Percentiles rank a stretch among this genome's conserved stretches.
Conservation (phyloP, 1,284 basidiomycete genomes). For the Hortiboletus rubellus region DNA sequence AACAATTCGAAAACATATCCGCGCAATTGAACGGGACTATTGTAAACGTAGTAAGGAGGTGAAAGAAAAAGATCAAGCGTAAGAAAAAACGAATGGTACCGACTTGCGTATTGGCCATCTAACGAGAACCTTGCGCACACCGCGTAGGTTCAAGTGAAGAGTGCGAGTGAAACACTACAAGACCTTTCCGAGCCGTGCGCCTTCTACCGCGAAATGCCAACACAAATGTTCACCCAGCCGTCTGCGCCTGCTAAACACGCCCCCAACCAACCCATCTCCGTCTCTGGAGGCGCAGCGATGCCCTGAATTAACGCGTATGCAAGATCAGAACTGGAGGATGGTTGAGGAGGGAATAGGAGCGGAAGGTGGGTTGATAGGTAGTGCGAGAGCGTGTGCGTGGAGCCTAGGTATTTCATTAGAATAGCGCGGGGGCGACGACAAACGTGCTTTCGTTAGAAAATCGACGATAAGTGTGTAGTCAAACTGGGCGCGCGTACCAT, state of each 20-base stretch:
- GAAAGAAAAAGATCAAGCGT: background rate
- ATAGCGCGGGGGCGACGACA: background rate
- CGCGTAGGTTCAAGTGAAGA: background rate
- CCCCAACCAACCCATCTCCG: constrained; percentile 92
- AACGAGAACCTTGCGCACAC: background rate
- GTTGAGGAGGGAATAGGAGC: constrained; percentile 56
- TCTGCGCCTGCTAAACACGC: constrained; percentile 89
- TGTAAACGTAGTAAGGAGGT: background rate
- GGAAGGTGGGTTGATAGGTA: constrained; percentile 65
- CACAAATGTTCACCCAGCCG: constrained; percentile 90
- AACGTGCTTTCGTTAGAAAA: constrained; percentile 5
- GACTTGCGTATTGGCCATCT: background rate
- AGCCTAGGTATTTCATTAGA: constrained; percentile 43
- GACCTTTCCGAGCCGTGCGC: background rate
- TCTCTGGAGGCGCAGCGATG: constrained; percentile 79
- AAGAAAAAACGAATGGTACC: background rate
- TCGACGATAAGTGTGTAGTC: background rate
- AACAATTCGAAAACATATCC: constrained; percentile 11
- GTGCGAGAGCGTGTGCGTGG: constrained; percentile 56
- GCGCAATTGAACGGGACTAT: background rate
- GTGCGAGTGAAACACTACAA: background rate
- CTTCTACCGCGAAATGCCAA: constrained; percentile 52
- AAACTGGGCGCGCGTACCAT: constrained; percentile 45
- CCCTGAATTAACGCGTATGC: constrained; percentile 84
- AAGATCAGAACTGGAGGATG: constrained; percentile 41